A percentile compares a stretch with the other conserved stretches of the same genome.
These are phyloP conservation scores for Aspergillus fructus DNA, from an alignment of 2,329 filamentous ascomycete species.

Conservation along the genomic window DNA sequence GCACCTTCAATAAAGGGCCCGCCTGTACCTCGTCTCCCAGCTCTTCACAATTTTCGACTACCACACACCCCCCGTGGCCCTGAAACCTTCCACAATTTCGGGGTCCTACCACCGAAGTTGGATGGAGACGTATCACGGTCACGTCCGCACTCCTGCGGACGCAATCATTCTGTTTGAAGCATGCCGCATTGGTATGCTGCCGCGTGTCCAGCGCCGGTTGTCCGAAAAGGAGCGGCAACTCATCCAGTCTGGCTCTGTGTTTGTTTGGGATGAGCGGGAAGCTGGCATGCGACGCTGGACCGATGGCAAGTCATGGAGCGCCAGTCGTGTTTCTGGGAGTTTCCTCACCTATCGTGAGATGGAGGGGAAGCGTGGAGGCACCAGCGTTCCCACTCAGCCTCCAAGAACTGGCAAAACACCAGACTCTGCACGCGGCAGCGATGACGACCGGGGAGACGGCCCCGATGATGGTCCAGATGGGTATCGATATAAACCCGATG, in stretches of 20 bases:
- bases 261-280: slow-evolving; percentile 99
- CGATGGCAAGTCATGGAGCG: slow-evolving; percentile 98
- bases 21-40: not conserved
- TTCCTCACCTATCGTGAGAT: slow-evolving; percentile 98
- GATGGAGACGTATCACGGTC: slow-evolving; percentile 97
- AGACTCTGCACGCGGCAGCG: slow-evolving; percentile 75
- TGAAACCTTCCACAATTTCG: slow-evolving; percentile 20
- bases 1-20: not conserved
- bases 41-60: slow-evolving; percentile 8
- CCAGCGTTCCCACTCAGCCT: slow-evolving; percentile 58
- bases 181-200: slow-evolving; percentile 82
- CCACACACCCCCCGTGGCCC: slow-evolving; percentile 17
- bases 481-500: slow-evolving; percentile 92
- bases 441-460: slow-evolving; percentile 73
- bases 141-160: slow-evolving; percentile 91
- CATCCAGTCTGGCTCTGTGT: slow-evolving; percentile 94
- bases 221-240: slow-evolving; percentile 97
- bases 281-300: slow-evolving; percentile 98
- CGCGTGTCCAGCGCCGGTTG: slow-evolving; percentile 84
- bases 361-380: slow-evolving; percentile 93
- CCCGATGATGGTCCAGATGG: slow-evolving; percentile 76
- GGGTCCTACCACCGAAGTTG: slow-evolving; percentile 23
- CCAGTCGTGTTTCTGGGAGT: slow-evolving; percentile 93
- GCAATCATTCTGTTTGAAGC: slow-evolving; percentile 99
- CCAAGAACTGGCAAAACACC: slow-evolving; percentile 71